A percentile compares a stretch with the other conserved stretches of the same genome.
These are phyloP conservation scores for Blastobotrys raffinosifermentans DNA, from an alignment of 1,139 yeast genomes.

Conservation along the genomic window DNA sequence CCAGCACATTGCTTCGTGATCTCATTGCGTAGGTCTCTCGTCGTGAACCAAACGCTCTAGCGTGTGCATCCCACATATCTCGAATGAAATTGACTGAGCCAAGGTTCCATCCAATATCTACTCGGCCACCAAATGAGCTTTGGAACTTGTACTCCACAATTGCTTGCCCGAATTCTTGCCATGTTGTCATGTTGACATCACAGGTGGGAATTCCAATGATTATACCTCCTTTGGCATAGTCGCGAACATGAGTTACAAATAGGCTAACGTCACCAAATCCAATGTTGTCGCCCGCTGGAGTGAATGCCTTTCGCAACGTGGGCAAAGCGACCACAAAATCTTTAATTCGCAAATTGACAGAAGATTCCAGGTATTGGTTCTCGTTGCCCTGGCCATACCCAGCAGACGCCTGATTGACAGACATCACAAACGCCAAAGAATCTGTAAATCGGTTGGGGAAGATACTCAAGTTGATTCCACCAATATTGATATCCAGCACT, in stretches of 20 bases:
- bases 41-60: slow-evolving; percentile 47
- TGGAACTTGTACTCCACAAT: slow-evolving; percentile 59
- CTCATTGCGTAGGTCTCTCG: slow-evolving; percentile 32
- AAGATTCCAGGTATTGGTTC: slow-evolving; percentile 17
- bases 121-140: slow-evolving; percentile 80
- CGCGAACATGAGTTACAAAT: slow-evolving; percentile 50
- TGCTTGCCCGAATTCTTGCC: slow-evolving; percentile 45
- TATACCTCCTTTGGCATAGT: slow-evolving; percentile 67
- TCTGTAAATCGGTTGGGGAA: slow-evolving; percentile 77
- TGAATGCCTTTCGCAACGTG: slow-evolving; percentile 39
- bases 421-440: slow-evolving; percentile 61
- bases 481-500: slow-evolving; percentile 55
- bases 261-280: slow-evolving; percentile 45
- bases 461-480: slow-evolving; percentile 52
- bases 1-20: slow-evolving; percentile 9
- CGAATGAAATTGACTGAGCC: slow-evolving; percentile 89
- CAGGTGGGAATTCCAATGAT: slow-evolving; percentile 77
- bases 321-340: slow-evolving; percentile 65
- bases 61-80: slow-evolving; percentile 85
- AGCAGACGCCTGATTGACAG: slow-evolving; percentile 55
- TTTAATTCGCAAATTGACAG: slow-evolving; percentile 40
- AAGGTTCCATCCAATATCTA: slow-evolving; percentile 87
- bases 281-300: slow-evolving; percentile 39
- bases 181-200: slow-evolving; percentile 67
- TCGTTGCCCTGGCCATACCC: slow-evolving; percentile 37